Evolutionary conservation across 2,329 filamentous ascomycete genomes (phyloP).

Genomic region (Sclerotinia trifoliorum): DNA sequence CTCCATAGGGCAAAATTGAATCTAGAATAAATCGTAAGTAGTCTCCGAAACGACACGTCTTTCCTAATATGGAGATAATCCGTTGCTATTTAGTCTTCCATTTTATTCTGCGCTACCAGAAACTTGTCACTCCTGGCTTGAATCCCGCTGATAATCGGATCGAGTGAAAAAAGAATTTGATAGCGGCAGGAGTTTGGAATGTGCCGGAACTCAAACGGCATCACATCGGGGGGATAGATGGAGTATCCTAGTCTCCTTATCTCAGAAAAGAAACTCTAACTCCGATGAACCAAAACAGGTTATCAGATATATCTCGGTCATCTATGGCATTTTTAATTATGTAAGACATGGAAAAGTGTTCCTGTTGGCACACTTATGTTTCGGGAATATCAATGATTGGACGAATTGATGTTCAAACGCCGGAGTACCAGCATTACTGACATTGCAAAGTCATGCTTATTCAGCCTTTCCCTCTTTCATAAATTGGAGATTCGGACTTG

Average conservation of each 20-base stretch:
- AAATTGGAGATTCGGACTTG: conserved; percentile 8
- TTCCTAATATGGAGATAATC: background rate
- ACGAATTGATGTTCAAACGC: background rate
- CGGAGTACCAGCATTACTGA: background rate
- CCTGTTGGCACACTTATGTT: background rate
- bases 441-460: background rate
- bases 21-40: background rate
- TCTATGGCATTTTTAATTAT: background rate
- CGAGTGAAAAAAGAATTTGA: background rate
- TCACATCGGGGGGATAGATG: background rate
- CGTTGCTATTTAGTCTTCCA: background rate
- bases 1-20: conserved; percentile 11
- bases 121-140: background rate
- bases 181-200: conserved; percentile 3
- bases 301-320: no score
- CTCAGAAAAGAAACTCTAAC: background rate
- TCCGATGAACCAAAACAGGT: conserved; percentile 2
- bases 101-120: background rate
- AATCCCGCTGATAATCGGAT: background rate
- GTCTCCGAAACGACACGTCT: background rate
- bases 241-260: background rate
- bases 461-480: background rate
- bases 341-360: background rate
- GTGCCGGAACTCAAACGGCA: conserved; percentile 7
- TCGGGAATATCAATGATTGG: background rate